These are phyloP conservation scores for Lophiostoma macrostomum DNA, from an alignment of 495 filamentous ascomycete species.

Conservation along the genomic window DNA sequence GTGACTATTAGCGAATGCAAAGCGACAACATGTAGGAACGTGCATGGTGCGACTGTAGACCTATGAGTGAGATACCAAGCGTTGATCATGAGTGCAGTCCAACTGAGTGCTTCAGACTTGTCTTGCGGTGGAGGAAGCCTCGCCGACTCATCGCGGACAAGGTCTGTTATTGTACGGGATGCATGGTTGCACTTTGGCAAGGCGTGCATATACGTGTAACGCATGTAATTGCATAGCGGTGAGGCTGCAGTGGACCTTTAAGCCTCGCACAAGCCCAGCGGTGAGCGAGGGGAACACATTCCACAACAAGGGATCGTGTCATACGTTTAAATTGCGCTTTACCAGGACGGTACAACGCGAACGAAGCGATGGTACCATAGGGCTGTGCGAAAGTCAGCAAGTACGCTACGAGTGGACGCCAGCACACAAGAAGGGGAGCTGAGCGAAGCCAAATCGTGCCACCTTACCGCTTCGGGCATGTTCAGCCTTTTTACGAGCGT, in stretches of 20 bases:
- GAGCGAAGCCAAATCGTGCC: constrained; percentile 4
- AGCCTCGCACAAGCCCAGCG: constrained; percentile 17
- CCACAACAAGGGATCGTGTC: neutral
- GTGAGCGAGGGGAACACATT: constrained; percentile 8
- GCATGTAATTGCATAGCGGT: neutral
- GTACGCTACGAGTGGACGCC: neutral
- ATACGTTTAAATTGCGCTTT: constrained; percentile 17
- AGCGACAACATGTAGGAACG: too few relatives aligned
- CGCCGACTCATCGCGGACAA: neutral
- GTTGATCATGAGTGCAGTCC: too few relatives aligned
- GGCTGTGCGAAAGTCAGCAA: constrained; percentile 16
- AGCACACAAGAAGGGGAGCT: neutral
- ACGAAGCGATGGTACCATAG: constrained; percentile 26
- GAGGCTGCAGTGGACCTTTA: constrained; percentile 18
- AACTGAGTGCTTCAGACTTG: too few relatives aligned
- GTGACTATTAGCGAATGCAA: too few relatives aligned
- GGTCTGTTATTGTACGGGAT: neutral
- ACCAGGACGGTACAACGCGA: neutral
- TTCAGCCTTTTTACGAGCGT: constrained; percentile 1
- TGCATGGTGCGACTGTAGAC: too few relatives aligned
- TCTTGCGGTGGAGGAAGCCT: too few relatives aligned
- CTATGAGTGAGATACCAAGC: too few relatives aligned
- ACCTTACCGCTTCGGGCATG: neutral
- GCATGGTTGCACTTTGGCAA: constrained; percentile 10
- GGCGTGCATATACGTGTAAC: constrained; percentile 15